phyloP scores from a whole-genome alignment of 2,329 filamentous ascomycete genomes.

The Huntiella savannae region DNA sequence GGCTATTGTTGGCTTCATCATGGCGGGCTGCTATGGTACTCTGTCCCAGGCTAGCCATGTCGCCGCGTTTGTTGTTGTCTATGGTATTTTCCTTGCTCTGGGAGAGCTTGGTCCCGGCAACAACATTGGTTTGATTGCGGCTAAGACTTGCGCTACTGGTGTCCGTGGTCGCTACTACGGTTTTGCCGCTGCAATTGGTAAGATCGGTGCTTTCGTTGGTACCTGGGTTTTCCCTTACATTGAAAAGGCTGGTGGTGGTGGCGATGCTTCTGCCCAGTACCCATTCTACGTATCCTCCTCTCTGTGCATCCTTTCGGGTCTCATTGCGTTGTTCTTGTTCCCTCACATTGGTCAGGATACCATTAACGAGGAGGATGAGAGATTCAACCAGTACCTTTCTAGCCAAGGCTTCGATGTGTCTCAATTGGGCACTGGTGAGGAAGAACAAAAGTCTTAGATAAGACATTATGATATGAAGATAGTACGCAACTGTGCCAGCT shows the following conservation, averaged over 20 bases:
- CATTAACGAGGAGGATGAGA: conserved; percentile 56
- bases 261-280: conserved; percentile 50
- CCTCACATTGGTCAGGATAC: conserved; percentile 74
- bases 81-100: conserved; percentile 21
- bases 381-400: conserved; percentile 57
- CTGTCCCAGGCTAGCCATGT: conserved; percentile 37
- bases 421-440: conserved; percentile 27
- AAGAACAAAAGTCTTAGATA: conserved; percentile 8
- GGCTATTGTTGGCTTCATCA: conserved; percentile 67
- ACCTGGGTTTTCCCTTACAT: conserved; percentile 67
- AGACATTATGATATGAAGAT: not conserved
- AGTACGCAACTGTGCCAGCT: too few species aligned
- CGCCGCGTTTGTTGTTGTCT: conserved; percentile 21
- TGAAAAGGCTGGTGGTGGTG: conserved; percentile 35
- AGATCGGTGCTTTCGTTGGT: conserved; percentile 70
- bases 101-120: conserved; percentile 58
- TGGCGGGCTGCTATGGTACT: conserved; percentile 58
- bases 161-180: conserved; percentile 62
- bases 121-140: conserved; percentile 74
- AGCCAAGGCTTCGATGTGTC: conserved; percentile 56
- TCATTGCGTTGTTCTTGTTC: conserved; percentile 38
- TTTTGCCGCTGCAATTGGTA: conserved; percentile 53
- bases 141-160: conserved; percentile 73
- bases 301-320: conserved; percentile 57
- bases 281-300: conserved; percentile 74